phyloP scores from a whole-genome alignment of 2,329 filamentous ascomycete species.

The Ophiostoma sp. region DNA sequence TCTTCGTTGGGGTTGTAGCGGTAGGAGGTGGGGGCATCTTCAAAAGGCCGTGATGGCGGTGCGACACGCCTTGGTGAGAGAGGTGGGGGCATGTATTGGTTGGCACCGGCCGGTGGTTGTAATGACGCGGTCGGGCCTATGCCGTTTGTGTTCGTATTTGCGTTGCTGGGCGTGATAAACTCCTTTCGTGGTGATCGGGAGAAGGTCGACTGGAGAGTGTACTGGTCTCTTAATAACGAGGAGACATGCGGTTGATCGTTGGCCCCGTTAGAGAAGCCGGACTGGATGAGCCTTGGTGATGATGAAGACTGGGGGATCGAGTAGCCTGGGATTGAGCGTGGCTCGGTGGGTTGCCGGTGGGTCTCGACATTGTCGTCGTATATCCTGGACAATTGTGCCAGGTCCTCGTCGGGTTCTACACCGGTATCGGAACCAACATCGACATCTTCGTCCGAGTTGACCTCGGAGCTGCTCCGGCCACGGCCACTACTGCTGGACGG shows the following conservation, averaged over 20 bases:
- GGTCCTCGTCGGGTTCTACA: slow-evolving; percentile 34
- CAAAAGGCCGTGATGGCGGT: slow-evolving; percentile 1
- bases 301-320: slow-evolving; percentile 32
- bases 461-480: slow-evolving; percentile 31
- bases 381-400: slow-evolving; percentile 44
- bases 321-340: slow-evolving; percentile 33
- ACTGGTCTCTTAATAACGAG: slow-evolving; percentile 37
- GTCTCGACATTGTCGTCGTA: slow-evolving; percentile 42
- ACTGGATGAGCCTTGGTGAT: slow-evolving; percentile 33
- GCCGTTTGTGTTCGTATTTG: slow-evolving; percentile 13
- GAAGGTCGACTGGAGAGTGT: slow-evolving; percentile 54
- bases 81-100: slow-evolving; percentile 67
- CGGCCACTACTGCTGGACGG: slow-evolving; percentile 55
- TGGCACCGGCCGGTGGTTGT: slow-evolving; percentile 51
- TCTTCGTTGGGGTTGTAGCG: slow-evolving; percentile 14
- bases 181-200: slow-evolving; percentile 50
- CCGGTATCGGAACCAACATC: neutral
- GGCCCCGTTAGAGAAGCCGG: slow-evolving; percentile 31
- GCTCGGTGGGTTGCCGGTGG: slow-evolving; percentile 25
- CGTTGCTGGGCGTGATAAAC: slow-evolving; percentile 32
- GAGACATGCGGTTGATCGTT: slow-evolving; percentile 33
- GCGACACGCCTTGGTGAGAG: slow-evolving; percentile 61
- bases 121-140: slow-evolving; percentile 33
- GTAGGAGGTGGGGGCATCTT: slow-evolving; percentile 8
- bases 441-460: slow-evolving; percentile 33